These are phyloP conservation scores for Cynanchum wilfordii DNA, from an alignment of 257 asterid genomes.

Conservation along the genomic window DNA sequence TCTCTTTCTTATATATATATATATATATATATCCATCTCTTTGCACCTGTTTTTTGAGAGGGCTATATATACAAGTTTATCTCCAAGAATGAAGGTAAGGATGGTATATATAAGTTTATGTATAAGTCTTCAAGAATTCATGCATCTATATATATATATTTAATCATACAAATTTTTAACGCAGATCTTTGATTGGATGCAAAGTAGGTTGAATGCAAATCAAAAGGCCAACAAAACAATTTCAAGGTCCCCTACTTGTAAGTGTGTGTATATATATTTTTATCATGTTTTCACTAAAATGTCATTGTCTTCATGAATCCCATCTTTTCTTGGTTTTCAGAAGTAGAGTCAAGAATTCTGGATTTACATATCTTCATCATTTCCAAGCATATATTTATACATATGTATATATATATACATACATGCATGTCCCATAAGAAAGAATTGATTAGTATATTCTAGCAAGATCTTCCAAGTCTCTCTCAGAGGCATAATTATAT, in stretches of 20 bases:
- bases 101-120: neutral
- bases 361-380: neutral
- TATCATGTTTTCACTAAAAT: neutral
- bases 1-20: conserved; percentile 8
- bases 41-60: conserved; percentile 11
- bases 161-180: conserved; percentile 2
- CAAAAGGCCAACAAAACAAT: conserved; percentile 23
- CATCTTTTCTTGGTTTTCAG: neutral
- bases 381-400: neutral
- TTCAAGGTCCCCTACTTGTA: conserved; percentile 32
- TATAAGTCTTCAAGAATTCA: neutral
- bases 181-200: conserved; percentile 78
- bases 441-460: no score
- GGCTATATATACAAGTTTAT: neutral
- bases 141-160: neutral
- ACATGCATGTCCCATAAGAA: neutral
- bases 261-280: conserved; percentile 18
- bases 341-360: neutral
- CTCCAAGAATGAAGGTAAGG: conserved; percentile 52
- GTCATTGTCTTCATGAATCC: neutral
- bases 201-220: conserved; percentile 43
- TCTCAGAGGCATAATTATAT: no score
- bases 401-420: neutral
- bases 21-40: conserved; percentile 5
- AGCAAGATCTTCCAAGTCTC: no score